Conservation (phyloP, 73 alveolate species). For the Uronychia binucleata region DNA sequence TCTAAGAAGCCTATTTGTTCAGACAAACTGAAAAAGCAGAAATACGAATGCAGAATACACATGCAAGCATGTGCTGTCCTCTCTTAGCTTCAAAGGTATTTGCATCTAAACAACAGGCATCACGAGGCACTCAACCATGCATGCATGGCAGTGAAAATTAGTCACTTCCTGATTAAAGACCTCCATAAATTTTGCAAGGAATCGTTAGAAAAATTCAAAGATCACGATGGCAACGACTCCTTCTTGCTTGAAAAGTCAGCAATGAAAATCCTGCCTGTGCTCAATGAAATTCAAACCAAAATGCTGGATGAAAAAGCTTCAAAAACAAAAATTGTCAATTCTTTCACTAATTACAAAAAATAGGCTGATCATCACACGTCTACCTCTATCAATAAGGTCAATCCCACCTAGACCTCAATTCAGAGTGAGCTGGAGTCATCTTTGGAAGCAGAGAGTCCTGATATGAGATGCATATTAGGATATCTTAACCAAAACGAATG, state of each 20-base stretch:
- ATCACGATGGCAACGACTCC: slow-evolving; percentile 1
- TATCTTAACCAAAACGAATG: slow-evolving; percentile 74
- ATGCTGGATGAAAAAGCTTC: slow-evolving; percentile 45
- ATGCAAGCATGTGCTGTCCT: slow-evolving; percentile 63
- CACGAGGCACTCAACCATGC: slow-evolving; percentile 63
- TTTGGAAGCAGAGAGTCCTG: slow-evolving; percentile 19
- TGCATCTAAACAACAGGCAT: slow-evolving; percentile 20
- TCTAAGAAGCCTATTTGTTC: slow-evolving; percentile 25
- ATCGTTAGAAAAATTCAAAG: slow-evolving; percentile 27
- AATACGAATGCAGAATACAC: slow-evolving; percentile 26
- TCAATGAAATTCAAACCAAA: slow-evolving; percentile 22
- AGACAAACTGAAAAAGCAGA: slow-evolving; percentile 23
- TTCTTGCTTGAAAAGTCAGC: slow-evolving; percentile 42
- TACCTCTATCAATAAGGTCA: too few species aligned
- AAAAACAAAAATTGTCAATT: background rate
- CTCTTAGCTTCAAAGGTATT: slow-evolving; percentile 45
- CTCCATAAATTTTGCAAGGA: slow-evolving; percentile 37
- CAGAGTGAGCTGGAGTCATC: background rate
- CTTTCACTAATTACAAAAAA: too few species aligned
- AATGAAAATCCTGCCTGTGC: slow-evolving; percentile 32
- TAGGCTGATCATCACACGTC: background rate
- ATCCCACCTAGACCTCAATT: background rate
- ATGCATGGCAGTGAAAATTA: slow-evolving; percentile 23
- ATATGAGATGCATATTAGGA: slow-evolving; percentile 59
- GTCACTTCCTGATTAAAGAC: slow-evolving; percentile 57